phyloP scores from a whole-genome alignment of 345 rosid genomes.

The Populus pruinosa region DNA sequence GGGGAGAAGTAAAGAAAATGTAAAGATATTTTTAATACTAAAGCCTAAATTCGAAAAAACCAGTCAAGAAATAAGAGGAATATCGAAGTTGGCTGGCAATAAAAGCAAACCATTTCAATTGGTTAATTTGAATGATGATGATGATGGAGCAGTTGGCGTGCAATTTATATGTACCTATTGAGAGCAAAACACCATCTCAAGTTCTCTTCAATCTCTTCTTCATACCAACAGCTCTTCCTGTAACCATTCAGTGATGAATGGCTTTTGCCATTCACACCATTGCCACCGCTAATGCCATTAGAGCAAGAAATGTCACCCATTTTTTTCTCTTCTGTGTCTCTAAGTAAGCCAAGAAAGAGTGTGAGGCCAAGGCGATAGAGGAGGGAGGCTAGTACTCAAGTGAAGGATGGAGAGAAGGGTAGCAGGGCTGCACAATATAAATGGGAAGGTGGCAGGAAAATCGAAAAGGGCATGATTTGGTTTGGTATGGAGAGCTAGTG shows the following conservation, averaged over 20 bases:
- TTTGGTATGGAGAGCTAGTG: conserved; percentile 16
- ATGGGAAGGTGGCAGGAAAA: conserved; percentile 22
- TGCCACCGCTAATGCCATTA: conserved; percentile 30
- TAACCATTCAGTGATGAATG: conserved; percentile 38
- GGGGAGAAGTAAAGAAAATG: background rate
- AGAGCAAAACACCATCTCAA: conserved; percentile 65
- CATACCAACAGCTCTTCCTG: conserved; percentile 74
- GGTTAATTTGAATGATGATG: background rate
- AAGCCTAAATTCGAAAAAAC: background rate
- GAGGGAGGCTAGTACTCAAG: background rate
- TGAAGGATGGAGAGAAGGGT: conserved; percentile 12
- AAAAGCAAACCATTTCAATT: background rate
- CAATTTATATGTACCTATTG: conserved; percentile 39
- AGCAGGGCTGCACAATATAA: conserved; percentile 24
- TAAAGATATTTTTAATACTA: background rate
- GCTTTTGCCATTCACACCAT: conserved; percentile 35
- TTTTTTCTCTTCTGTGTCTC: background rate
- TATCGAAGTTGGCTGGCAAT: background rate
- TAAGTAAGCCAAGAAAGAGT: background rate
- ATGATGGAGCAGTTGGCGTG: background rate
- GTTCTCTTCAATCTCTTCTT: conserved; percentile 60
- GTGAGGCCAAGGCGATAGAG: background rate
- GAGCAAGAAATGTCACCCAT: conserved; percentile 57
- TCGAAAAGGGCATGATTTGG: conserved; percentile 26
- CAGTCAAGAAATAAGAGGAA: background rate